Evolutionary conservation across 768 basidiomycete genomes (phyloP).

Genomic region (Podaxis carcinomalis): DNA sequence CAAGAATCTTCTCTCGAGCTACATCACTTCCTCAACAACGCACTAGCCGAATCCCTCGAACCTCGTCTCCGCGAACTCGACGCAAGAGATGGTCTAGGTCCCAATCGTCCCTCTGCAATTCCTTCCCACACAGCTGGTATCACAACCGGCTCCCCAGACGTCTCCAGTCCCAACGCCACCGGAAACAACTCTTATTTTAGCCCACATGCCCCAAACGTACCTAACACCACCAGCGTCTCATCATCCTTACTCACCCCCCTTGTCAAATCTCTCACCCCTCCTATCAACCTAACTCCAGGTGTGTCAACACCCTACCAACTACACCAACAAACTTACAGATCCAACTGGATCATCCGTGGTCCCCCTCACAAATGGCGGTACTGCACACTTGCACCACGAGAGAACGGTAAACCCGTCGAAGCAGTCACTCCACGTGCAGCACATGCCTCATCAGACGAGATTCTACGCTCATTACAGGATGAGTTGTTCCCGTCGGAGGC

Average conservation of each 20-base stretch:
- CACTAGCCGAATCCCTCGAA: constrained; percentile 67
- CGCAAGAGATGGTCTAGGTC: constrained; percentile 55
- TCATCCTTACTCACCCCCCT: too few species aligned
- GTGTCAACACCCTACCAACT: neutral
- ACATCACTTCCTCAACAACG: constrained; percentile 73
- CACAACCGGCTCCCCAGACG: neutral
- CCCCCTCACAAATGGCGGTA: constrained; percentile 97
- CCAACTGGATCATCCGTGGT: constrained; percentile 66
- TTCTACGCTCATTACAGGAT: constrained; percentile 66
- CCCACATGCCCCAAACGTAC: neutral
- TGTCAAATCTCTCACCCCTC: too few species aligned
- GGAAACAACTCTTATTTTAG: neutral
- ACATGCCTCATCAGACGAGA: constrained; percentile 48
- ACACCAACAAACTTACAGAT: constrained; percentile 8
- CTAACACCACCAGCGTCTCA: neutral
- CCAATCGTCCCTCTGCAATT: constrained; percentile 47
- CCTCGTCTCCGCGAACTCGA: constrained; percentile 62
- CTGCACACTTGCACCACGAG: constrained; percentile 52
- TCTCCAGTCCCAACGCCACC: neutral
- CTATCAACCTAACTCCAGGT: neutral
- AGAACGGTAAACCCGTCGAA: constrained; percentile 32
- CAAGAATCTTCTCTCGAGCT: constrained; percentile 87
- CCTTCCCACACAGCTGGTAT: constrained; percentile 66
- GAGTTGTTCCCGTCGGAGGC: constrained; percentile 73
- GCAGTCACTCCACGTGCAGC: constrained; percentile 51